A percentile compares a stretch with the other conserved stretches of the same genome.
These are phyloP conservation scores for Bromus sterilis DNA, from an alignment of 176 grass and related monocot genomes.

Conservation along the genomic window DNA sequence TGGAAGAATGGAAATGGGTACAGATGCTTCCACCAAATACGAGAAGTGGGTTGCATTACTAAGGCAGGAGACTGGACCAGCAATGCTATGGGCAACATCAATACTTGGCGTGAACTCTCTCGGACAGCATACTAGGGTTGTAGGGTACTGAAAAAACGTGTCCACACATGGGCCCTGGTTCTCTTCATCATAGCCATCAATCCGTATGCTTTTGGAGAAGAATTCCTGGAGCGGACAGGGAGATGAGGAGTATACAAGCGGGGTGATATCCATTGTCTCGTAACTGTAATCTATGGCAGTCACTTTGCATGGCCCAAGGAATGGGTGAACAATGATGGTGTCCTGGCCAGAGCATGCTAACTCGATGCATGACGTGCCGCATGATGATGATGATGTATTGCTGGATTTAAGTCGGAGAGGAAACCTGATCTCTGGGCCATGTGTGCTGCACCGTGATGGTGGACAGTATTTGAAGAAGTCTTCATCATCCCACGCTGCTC, in stretches of 20 bases:
- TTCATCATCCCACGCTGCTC: conserved; percentile 1
- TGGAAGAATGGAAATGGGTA: conserved; percentile 6
- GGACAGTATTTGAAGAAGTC: conserved; percentile 26
- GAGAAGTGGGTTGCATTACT: not conserved
- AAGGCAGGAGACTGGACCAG: conserved; percentile 17
- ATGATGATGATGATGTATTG: not conserved
- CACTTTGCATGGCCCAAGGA: not conserved
- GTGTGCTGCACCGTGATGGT: not conserved
- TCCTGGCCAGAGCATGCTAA: conserved; percentile 27
- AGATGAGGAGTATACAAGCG: not conserved
- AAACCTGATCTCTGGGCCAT: not conserved
- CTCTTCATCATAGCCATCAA: not conserved
- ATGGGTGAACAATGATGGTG: conserved; percentile 21
- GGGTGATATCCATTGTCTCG: not conserved
- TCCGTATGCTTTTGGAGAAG: not conserved
- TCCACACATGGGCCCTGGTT: not conserved
- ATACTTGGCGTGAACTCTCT: not conserved
- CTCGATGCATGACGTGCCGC: conserved; percentile 2
- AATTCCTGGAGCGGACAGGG: conserved; percentile 8
- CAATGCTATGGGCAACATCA: not conserved
- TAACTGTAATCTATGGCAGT: not conserved
- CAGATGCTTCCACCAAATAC: not conserved
- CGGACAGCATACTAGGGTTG: conserved; percentile 20
- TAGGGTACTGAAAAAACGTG: rapidly evolving
- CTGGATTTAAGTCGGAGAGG: conserved; percentile 7